A percentile compares a stretch with the other conserved stretches of the same genome.
phyloP scores from a whole-genome alignment of 176 grass and related monocot species.

The Sorghum bicolor region Sorghum_bicolor_NCBIv3 NC_012873.2:684001-684500 shows the following conservation, averaged over 20 bases:
- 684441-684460: neutral
- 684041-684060: neutral
- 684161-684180: neutral
- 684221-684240: neutral
- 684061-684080: neutral
- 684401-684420: neutral
- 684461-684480: neutral
- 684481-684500: neutral
- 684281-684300: neutral
- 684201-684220: neutral
- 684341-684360: neutral
- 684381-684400: neutral
- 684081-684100: neutral
- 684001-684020: neutral
- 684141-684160: neutral
- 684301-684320: neutral
- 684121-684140: neutral
- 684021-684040: no score
- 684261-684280: neutral
- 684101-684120: neutral
- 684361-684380: neutral
- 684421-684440: neutral
- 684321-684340: neutral
- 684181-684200: neutral
- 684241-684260: neutral